These are phyloP conservation scores for Micromonas commoda DNA, from an alignment of 139 green algal genomes.

Conservation along the genomic window DNA sequence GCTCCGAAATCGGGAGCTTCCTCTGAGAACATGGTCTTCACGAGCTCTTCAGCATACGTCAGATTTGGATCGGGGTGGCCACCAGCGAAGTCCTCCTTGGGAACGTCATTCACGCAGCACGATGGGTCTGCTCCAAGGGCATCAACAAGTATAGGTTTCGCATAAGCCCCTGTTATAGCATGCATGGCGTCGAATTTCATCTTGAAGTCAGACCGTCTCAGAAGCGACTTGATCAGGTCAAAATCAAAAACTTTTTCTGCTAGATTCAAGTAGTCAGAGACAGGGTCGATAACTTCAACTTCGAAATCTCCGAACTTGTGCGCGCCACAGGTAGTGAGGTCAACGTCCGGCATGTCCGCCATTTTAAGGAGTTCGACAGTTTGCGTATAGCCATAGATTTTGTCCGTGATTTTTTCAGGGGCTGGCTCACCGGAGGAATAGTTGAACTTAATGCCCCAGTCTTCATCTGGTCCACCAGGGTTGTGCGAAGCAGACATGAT, in stretches of 20 bases:
- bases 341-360: slow-evolving; percentile 86
- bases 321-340: slow-evolving; percentile 73
- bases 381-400: slow-evolving; percentile 88
- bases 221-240: slow-evolving; percentile 67
- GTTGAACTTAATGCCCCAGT: slow-evolving; percentile 99
- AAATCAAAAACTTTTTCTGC: slow-evolving; percentile 92
- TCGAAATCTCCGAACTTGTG: slow-evolving; percentile 72
- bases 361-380: slow-evolving; percentile 63
- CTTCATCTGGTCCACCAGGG: slow-evolving; percentile 89
- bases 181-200: slow-evolving; percentile 95
- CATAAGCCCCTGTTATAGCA: slow-evolving; percentile 93
- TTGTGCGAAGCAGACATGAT: slow-evolving; percentile 99
- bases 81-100: slow-evolving; percentile 82
- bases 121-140: slow-evolving; percentile 38
- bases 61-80: slow-evolving; percentile 99
- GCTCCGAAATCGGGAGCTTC: slow-evolving; percentile 71
- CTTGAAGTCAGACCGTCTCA: slow-evolving; percentile 78
- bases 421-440: slow-evolving; percentile 88
- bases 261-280: slow-evolving; percentile 84
- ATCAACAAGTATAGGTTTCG: slow-evolving; percentile 82
- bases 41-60: slow-evolving; percentile 96
- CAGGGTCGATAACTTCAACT: slow-evolving; percentile 91
- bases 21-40: slow-evolving; percentile 74
- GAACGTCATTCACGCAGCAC: slow-evolving; percentile 11
- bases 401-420: slow-evolving; percentile 95